Base-by-base conservation (phyloP, 2,329 filamentous ascomycete genomes). In the Fusarium redolens region DNA sequence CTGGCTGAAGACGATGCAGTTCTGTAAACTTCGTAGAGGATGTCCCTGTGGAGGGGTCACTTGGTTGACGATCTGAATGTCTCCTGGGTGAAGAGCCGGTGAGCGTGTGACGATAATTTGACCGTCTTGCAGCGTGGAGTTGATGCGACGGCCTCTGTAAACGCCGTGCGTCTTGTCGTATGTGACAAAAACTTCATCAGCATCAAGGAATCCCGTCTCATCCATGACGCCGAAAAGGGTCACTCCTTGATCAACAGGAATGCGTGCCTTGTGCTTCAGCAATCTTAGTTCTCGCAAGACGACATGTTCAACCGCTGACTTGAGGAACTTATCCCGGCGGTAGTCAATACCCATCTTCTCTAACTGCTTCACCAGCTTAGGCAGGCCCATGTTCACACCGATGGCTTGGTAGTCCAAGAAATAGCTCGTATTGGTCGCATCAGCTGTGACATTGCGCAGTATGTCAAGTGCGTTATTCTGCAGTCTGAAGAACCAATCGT, bases 221-320 rank as follows among this genome's bases (percentile, higher is more conserved):
- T 97, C 94, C 89, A 96, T 93, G 56, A 97, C 86, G 0, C 94
- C 94, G 74, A 94, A 95, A 0, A 97, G 85, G 0, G 93, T 95
- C n/a, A 91, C 87, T 0, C 93, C 94, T 20, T 91, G 80, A 0
- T 87, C 81, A 0, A 97, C 88, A 0, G 89, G 91, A 38, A 97
- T 96, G 2, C 93, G 89, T 0, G 92, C 90, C 60, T 92, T 92
- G 81, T 96, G 91, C 79, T 97, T 97, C 41, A 97, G 82, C 33
- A 92, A 85, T 7, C 93, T 88, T 7, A 97, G 83, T 72, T 93
- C 91, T 3, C 88, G 84, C n/a, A 96, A 82, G 1, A 95, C 85
- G 12, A 91, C 85, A 13, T 93, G 87, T 74, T 96, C 92, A 0
- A 96, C 86, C 0, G 92, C 84, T 4, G 89, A 86, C n/a, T 89